Percentiles rank a stretch among this genome's conserved stretches.
These are phyloP conservation scores for Multifurca ochricompacta DNA, from an alignment of 768 basidiomycete genomes.

Conservation along the genomic window DNA sequence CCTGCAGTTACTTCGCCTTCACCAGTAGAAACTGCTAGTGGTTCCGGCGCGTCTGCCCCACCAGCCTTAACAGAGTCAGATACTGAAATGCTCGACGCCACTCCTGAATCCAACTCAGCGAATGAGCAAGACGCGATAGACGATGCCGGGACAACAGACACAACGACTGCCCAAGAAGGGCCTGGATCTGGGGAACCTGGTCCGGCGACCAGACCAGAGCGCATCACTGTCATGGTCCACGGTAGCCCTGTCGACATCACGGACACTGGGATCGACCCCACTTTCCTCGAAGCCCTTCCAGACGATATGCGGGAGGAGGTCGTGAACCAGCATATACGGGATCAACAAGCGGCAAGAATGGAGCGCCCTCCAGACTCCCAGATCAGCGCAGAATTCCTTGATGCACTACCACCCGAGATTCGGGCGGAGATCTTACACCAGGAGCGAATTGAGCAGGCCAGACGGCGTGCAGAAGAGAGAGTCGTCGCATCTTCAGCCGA, in stretches of 20 bases:
- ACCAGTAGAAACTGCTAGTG: constrained; percentile 14
- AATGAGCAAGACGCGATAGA: constrained; percentile 7
- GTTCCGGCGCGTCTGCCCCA: constrained; percentile 32
- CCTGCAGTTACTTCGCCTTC: constrained; percentile 12
- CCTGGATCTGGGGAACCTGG: constrained; percentile 23
- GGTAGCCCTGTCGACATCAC: constrained; percentile 95
- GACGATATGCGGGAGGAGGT: constrained; percentile 99
- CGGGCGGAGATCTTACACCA: constrained; percentile 96
- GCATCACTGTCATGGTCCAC: constrained; percentile 85
- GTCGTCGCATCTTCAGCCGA: constrained; percentile 31
- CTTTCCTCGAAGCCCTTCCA: constrained; percentile 93
- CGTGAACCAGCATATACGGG: constrained; percentile 92
- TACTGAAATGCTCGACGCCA: constrained; percentile 45
- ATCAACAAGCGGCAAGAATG: constrained; percentile 71
- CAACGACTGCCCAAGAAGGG: constrained; percentile 16
- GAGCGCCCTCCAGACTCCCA: constrained; percentile 75
- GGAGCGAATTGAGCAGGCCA: constrained; percentile 75
- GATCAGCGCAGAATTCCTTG: constrained; percentile 92
- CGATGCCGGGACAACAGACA: constrained; percentile 9
- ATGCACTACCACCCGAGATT: constrained; percentile 92
- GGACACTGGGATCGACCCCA: constrained; percentile 96
- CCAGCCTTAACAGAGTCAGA: constrained; percentile 32
- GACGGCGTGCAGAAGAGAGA: constrained; percentile 39
- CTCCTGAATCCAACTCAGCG: constrained; percentile 5
- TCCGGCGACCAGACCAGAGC: constrained; percentile 38